Conservation (phyloP, 1,284 basidiomycete species). For the Puccinia triticina region DNA sequence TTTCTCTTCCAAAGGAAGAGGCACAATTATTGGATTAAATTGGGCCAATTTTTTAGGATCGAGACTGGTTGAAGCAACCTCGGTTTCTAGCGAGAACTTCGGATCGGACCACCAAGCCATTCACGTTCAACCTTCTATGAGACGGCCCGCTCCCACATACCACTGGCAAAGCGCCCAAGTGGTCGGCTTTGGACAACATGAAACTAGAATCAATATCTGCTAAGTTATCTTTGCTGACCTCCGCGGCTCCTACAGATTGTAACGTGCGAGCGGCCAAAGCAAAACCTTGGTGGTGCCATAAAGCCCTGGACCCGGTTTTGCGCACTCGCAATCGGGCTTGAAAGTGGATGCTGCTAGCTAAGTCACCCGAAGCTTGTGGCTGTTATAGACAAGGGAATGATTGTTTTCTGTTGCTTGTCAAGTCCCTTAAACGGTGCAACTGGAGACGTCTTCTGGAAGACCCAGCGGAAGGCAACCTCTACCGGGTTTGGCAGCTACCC, state of each 20-base stretch:
- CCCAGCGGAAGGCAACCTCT: neutral
- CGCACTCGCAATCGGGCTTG: neutral
- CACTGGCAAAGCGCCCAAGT: neutral
- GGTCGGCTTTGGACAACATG: neutral
- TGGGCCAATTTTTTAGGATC: conserved; percentile 5
- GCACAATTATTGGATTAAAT: neutral
- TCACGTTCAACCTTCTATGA: neutral
- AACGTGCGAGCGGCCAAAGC: neutral
- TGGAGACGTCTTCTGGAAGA: neutral
- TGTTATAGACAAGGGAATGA: neutral
- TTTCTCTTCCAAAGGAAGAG: neutral
- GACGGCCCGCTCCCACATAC: no score
- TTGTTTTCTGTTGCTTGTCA: neutral
- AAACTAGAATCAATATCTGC: neutral
- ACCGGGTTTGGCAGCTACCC: neutral
- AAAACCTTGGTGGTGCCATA: conserved; percentile 21
- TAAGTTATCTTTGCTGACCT: neutral
- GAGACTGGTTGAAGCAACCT: neutral
- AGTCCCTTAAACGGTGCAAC: neutral
- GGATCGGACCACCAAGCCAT: neutral
- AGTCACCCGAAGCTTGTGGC: neutral
- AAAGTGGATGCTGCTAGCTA: conserved; percentile 10
- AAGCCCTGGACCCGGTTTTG: neutral
- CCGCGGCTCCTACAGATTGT: neutral
- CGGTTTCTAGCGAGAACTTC: neutral